A percentile compares a stretch with the other conserved stretches of the same genome.
These are phyloP conservation scores for Anisogramma anomala DNA, from an alignment of 2,329 filamentous ascomycete species.

Conservation along the genomic window DNA sequence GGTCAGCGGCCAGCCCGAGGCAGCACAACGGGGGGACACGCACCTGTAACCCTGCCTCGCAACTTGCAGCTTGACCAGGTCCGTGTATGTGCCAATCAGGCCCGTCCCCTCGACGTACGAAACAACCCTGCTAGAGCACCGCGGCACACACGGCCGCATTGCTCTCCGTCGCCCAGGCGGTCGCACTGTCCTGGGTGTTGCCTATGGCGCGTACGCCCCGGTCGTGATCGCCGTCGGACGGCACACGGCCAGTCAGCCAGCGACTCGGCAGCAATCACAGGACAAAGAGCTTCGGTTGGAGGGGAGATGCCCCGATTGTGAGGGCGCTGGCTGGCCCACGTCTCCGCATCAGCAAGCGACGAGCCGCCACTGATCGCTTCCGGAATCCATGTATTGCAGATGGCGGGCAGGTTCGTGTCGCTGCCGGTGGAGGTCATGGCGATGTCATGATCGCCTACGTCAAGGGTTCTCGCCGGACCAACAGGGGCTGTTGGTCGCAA, in stretches of 20 bases:
- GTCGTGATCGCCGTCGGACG: slow-evolving; percentile 23
- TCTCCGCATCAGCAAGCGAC: slow-evolving; percentile 24
- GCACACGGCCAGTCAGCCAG: not conserved
- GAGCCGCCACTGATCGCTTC: slow-evolving; percentile 31
- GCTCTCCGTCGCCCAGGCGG: slow-evolving; percentile 30
- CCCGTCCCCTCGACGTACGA: slow-evolving; percentile 29
- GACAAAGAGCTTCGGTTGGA: no score
- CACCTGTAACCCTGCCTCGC: slow-evolving; percentile 31
- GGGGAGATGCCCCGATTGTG: slow-evolving; percentile 20
- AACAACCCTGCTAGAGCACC: slow-evolving; percentile 28
- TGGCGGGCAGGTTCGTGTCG: slow-evolving; percentile 45
- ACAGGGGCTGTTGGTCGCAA: no score
- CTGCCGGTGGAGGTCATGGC: slow-evolving; percentile 38
- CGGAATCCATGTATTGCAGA: slow-evolving; percentile 50
- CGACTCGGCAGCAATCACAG: not conserved
- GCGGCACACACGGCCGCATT: slow-evolving; percentile 33
- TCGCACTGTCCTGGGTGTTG: slow-evolving; percentile 23
- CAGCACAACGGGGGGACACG: not conserved
- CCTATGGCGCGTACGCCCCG: slow-evolving; percentile 25
- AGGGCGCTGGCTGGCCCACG: slow-evolving; percentile 29
- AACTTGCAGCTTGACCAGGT: slow-evolving; percentile 31
- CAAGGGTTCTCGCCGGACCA: no score
- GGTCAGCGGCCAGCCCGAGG: not conserved
- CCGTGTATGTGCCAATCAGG: slow-evolving; percentile 29
- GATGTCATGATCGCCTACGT: slow-evolving; percentile 45